These are phyloP conservation scores for Phoenix roebelenii DNA, from an alignment of 176 grass and related monocot genomes.

Conservation along the genomic window DNA sequence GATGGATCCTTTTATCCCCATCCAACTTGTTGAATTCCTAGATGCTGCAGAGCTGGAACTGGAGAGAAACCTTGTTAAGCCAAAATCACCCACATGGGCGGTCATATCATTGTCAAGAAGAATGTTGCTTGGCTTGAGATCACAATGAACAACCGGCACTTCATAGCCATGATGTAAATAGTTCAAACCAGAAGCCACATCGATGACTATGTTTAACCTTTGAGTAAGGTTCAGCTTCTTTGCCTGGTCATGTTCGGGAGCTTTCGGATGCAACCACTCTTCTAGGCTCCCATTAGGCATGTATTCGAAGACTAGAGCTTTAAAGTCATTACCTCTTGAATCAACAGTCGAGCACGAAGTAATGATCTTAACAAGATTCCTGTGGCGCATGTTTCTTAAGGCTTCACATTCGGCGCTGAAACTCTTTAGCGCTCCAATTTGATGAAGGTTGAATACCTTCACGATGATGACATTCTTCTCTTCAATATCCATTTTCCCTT, in stretches of 20 bases:
- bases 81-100: too few species aligned
- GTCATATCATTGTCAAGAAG: too few species aligned
- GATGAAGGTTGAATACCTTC: constrained; percentile 37
- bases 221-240: constrained; percentile 2
- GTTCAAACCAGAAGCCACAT: constrained; percentile 13
- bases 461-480: constrained; percentile 30
- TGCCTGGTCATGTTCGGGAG: not conserved
- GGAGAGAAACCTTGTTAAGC: too few species aligned
- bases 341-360: constrained; percentile 42
- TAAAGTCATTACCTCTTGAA: constrained; percentile 29
- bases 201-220: constrained; percentile 7
- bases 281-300: constrained; percentile 56
- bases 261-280: constrained; percentile 36
- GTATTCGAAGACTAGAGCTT: constrained; percentile 43
- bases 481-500: constrained; percentile 6
- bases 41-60: too few species aligned
- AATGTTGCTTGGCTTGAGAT: not conserved
- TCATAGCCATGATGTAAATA: constrained; percentile 38
- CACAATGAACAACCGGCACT: constrained; percentile 24
- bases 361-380: constrained; percentile 45
- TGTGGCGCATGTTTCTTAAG: constrained; percentile 32
- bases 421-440: constrained; percentile 26
- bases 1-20: too few species aligned
- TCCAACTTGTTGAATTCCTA: too few species aligned
- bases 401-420: constrained; percentile 46